phyloP scores from a whole-genome alignment of 495 filamentous ascomycete genomes.

The Glonium stellatum region DNA sequence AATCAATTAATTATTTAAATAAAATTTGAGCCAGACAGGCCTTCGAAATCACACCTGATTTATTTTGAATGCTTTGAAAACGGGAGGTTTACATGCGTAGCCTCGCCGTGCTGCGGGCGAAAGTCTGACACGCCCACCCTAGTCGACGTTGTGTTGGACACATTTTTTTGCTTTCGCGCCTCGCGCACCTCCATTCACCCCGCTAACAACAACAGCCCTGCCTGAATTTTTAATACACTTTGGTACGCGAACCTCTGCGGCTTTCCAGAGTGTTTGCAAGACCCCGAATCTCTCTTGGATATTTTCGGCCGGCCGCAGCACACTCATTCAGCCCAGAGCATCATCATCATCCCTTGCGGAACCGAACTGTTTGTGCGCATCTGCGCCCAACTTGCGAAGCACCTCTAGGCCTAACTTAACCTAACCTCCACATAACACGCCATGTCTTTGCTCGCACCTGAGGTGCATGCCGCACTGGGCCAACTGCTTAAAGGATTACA shows the following conservation, averaged over 20 bases:
- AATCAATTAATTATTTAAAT: background rate
- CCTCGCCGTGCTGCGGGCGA: background rate
- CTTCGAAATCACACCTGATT: too few species aligned
- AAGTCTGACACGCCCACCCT: constrained; percentile 8
- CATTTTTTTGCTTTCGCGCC: constrained; percentile 13
- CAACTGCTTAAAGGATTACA: constrained; percentile 80
- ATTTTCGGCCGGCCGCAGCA: constrained; percentile 2
- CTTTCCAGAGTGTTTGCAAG: constrained; percentile 5
- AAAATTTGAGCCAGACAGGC: background rate
- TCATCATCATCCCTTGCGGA: constrained; percentile 8
- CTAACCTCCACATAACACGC: constrained; percentile 2
- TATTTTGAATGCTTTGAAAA: too few species aligned
- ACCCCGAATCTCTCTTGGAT: background rate
- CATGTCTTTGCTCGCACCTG: constrained; percentile 80
- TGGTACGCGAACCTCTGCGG: constrained; percentile 8
- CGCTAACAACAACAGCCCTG: constrained; percentile 13
- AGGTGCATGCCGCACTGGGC: constrained; percentile 72
- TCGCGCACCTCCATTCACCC: constrained; percentile 10
- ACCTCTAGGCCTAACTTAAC: constrained; percentile 6
- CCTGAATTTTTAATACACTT: constrained; percentile 6
- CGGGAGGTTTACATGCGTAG: background rate
- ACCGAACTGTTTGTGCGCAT: constrained; percentile 2
- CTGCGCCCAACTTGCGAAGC: background rate
- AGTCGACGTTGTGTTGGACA: background rate
- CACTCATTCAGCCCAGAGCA: background rate